Conservation (phyloP, 2,329 filamentous ascomycete genomes). For the Epicoccum sorghinum region DNA sequence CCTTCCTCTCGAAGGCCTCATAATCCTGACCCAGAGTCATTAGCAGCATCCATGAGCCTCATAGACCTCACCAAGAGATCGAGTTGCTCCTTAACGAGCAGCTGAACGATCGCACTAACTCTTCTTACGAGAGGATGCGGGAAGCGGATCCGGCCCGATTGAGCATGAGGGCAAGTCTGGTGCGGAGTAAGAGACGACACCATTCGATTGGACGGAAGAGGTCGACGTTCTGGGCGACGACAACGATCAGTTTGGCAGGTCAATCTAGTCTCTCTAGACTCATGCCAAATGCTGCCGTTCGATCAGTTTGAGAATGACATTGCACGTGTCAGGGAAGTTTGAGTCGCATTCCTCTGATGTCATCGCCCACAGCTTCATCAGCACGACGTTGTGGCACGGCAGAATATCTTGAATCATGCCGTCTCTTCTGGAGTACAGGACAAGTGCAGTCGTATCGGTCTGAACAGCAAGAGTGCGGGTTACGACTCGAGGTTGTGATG, state of each 20-base stretch:
- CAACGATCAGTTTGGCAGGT: neutral
- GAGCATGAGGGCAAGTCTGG: neutral
- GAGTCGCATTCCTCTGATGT: neutral
- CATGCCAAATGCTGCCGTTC: no score
- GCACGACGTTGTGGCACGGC: neutral
- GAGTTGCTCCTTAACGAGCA: neutral
- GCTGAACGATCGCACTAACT: constrained; percentile 12
- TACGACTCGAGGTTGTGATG: constrained; percentile 6
- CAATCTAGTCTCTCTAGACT: no score
- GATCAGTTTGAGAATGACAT: no score
- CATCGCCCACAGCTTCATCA: neutral
- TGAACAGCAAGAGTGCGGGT: neutral
- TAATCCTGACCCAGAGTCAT: neutral
- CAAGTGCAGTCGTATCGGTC: neutral
- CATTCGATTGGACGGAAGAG: neutral
- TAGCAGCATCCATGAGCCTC: constrained; percentile 8
- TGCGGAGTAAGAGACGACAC: neutral
- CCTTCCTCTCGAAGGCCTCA: neutral
- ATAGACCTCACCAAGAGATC: constrained; percentile 13
- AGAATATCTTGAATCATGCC: neutral
- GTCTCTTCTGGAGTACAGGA: neutral
- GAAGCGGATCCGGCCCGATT: constrained; percentile 15
- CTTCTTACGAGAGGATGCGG: constrained; percentile 1
- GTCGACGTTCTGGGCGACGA: neutral
- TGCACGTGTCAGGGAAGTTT: no score